Base-by-base conservation (phyloP, 1,139 yeast genomes). In the Yamadazyma sp. region DNA sequence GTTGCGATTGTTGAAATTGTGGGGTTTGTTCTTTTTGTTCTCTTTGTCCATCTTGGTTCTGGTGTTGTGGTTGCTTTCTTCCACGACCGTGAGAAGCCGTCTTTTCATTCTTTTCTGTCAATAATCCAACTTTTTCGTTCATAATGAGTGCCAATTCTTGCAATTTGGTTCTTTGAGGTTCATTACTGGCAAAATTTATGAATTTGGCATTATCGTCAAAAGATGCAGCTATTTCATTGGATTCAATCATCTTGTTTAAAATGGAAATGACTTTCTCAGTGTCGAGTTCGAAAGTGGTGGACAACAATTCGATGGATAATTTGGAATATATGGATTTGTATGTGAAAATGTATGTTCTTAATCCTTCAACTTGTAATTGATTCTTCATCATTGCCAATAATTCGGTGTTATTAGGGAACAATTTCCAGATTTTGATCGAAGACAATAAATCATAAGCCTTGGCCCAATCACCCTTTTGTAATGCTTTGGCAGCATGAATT, bases 381-480 rank as follows among this genome's bases (percentile, higher is more conserved):
- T 73, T 76, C 51, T 76, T 76, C 59, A 90, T 75, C 84, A 86
- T 81, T 13, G 61, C 64, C 67, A 84, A 80, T 58, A 89, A 76
- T 40, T 72, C 68, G 36, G 73, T 82, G 44, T 80, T 72, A 51
- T 86, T 80, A 43, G 89, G 81, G 64, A 90, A 76, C 61, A 90
- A 76, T 48, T 78, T 78, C 98, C 98, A 92, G 53, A 89, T 84
- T 67, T 89, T 86, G 59, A 94, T 85, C 23, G 85, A 71, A 33
- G 76, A 71, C 56, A 94, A 76, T 55, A 87, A 76, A 35, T 80
- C 78, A 52, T 82, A 78, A 31, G 96, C 84, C 54, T 77, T 73
- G 44, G 75, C 67, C 98, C 98, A 92, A 59, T 92, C 88, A 51
- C 97, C 97, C 53, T 77, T 79, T 61, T 87, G 86, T 63, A 94